Evolutionary conservation across 108 stramenopile genomes (phyloP), one percentile per base, ranked within the genome.

Genomic region (Nitzschia palea): DNA sequence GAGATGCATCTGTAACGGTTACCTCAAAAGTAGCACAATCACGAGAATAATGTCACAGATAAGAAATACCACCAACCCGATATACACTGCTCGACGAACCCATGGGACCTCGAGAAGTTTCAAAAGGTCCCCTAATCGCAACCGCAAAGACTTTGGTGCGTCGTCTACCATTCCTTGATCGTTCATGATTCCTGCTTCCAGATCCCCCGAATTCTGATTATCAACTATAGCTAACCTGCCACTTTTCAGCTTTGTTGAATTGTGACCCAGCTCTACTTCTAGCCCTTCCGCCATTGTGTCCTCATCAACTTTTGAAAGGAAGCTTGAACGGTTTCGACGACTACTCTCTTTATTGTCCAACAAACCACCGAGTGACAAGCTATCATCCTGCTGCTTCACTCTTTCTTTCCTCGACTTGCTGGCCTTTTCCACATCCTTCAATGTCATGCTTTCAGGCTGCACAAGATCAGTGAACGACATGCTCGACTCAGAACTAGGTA

Each of bases 401-500:
- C 40, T 2, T 3, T 14, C 32, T 43, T 40, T 48, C 47, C 22
- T 20, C 4, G 15, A 20, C 18, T 48, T 25, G 20, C 59, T 60
- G 25, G 37, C 35, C 15, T n/a, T 10, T 1, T 14, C 59, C 2
- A 25, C n/a, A 43, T 55, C 54, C 10, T 23, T 12, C 23, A 55
- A 31, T 5, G 59, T 42, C 59, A 60, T 60, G 37, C 59, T 60
- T 18, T 25, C 10, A 42, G 59, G 59, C 22, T 60, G 40, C 12
- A 36, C 47, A 34, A 61, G 53, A 17, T 17, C 59, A 4, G 18
- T 31, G 31, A 70, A 61, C 33, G 42, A 44, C 58, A 61, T 70
- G 34, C 69, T 70, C 2, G 48, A 9, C 22, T 70, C 69, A n/a
- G 69, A 59, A 31, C 14, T 28, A 15, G 36, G 34, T 3, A 17